These are phyloP conservation scores for Coccomyxa sp. DNA, from an alignment of 139 green algal genomes.

Conservation along the genomic window DNA sequence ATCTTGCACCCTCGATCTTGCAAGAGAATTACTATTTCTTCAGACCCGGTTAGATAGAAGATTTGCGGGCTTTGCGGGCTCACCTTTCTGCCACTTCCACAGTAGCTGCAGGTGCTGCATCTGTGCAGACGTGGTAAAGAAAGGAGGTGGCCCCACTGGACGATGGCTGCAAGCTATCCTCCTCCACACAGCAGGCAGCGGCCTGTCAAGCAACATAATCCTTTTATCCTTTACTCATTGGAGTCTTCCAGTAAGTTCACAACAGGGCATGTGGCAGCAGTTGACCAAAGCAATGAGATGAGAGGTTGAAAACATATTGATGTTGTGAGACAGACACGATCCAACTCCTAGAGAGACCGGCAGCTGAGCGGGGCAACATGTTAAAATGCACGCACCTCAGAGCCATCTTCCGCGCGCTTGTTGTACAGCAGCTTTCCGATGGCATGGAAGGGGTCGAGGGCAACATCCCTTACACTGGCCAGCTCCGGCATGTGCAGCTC, in stretches of 20 bases:
- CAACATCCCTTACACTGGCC: slow-evolving; percentile 31
- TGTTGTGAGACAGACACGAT: neutral
- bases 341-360: neutral
- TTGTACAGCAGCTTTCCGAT: slow-evolving; percentile 83
- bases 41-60: too few relatives aligned
- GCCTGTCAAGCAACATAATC: too few relatives aligned
- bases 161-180: too few relatives aligned
- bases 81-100: too few relatives aligned
- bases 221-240: neutral
- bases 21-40: neutral
- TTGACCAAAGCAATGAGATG: neutral
- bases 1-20: neutral
- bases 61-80: too few relatives aligned
- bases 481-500: neutral
- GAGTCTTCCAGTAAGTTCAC: neutral
- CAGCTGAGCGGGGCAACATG: neutral
- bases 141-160: too few relatives aligned
- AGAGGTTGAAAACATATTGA: neutral
- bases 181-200: too few relatives aligned
- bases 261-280: neutral
- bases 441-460: slow-evolving; percentile 66
- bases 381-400: neutral
- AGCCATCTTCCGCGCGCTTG: slow-evolving; percentile 35
- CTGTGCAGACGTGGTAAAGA: too few relatives aligned
- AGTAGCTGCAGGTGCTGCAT: too few relatives aligned